Conservation (phyloP, 1,284 basidiomycete species). For the Leccinum solheimii region DNA sequence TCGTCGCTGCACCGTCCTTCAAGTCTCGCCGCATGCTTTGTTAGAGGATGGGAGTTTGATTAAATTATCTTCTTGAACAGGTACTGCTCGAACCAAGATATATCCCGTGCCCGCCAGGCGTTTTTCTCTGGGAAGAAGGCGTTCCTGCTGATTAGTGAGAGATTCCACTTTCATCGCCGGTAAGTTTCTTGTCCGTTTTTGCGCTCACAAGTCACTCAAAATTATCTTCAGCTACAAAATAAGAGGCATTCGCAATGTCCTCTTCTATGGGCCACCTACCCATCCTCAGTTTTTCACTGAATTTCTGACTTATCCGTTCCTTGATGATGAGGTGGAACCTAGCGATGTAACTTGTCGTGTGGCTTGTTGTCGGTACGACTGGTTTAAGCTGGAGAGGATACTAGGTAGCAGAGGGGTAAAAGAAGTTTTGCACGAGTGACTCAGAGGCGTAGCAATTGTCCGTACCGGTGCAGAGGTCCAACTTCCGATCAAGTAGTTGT, state of each 20-base stretch:
- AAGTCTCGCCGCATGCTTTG: background rate
- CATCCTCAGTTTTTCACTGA: conserved; percentile 93
- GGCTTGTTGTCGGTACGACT: conserved; percentile 87
- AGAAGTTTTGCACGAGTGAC: conserved; percentile 16
- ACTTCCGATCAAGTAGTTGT: background rate
- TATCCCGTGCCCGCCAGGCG: conserved; percentile 87
- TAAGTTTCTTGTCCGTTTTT: conserved; percentile 32
- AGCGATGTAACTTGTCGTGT: conserved; percentile 78
- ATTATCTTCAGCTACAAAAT: conserved; percentile 72
- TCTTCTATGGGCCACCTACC: conserved; percentile 92
- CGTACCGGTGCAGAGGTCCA: background rate
- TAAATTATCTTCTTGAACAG: conserved; percentile 41
- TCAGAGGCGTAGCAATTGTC: background rate
- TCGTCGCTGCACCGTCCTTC: background rate
- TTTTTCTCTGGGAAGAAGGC: conserved; percentile 90
- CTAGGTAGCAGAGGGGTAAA: conserved; percentile 30
- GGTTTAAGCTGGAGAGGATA: conserved; percentile 83
- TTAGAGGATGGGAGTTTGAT: background rate
- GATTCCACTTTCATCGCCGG: conserved; percentile 97
- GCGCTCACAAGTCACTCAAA: conserved; percentile 1
- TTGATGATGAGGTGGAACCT: conserved; percentile 76
- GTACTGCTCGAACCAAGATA: conserved; percentile 92
- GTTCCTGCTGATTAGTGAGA: conserved; percentile 90
- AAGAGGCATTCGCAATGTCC: conserved; percentile 85
- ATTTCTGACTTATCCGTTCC: conserved; percentile 83